These are phyloP conservation scores for Rhodomyrtus tomentosa DNA, from an alignment of 345 rosid genomes.

Conservation along the genomic window DNA sequence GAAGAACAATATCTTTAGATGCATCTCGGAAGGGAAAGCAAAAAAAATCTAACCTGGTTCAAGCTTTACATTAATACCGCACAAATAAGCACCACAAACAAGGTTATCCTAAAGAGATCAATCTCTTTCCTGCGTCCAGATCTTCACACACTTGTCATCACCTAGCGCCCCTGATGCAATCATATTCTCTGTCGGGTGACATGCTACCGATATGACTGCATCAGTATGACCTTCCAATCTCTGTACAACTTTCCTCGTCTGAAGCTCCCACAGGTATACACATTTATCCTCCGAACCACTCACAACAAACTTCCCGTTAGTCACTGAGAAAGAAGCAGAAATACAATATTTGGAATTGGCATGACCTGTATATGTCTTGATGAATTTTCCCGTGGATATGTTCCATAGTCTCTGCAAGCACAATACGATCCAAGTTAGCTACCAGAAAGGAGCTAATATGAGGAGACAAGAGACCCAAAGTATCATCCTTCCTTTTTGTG, in stretches of 20 bases:
- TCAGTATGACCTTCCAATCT: slow-evolving; percentile 92
- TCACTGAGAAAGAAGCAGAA: slow-evolving; percentile 68
- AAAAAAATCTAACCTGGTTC: background rate
- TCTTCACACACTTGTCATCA: slow-evolving; percentile 60
- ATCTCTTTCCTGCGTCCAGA: slow-evolving; percentile 68
- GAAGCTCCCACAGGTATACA: slow-evolving; percentile 89
- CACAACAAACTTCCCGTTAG: slow-evolving; percentile 66
- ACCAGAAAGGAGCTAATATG: background rate
- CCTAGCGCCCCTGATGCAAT: slow-evolving; percentile 83
- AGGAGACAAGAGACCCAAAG: background rate
- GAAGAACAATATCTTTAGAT: background rate
- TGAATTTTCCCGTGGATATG: slow-evolving; percentile 55
- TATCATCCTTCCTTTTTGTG: background rate
- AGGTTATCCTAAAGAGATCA: slow-evolving; percentile 8
- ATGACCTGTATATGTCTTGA: slow-evolving; percentile 82
- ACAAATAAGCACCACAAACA: background rate
- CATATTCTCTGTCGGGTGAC: slow-evolving; percentile 70
- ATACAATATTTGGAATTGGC: slow-evolving; percentile 53
- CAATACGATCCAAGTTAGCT: background rate
- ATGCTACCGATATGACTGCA: slow-evolving; percentile 66
- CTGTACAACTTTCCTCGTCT: slow-evolving; percentile 67
- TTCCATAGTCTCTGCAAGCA: slow-evolving; percentile 78
- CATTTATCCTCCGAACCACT: slow-evolving; percentile 87
- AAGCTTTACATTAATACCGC: background rate
- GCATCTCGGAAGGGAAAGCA: background rate